A percentile compares a stretch with the other conserved stretches of the same genome.
Evolutionary conservation across 257 asterid genomes (phyloP).

Genomic region (Penstemon eatonii): DNA sequence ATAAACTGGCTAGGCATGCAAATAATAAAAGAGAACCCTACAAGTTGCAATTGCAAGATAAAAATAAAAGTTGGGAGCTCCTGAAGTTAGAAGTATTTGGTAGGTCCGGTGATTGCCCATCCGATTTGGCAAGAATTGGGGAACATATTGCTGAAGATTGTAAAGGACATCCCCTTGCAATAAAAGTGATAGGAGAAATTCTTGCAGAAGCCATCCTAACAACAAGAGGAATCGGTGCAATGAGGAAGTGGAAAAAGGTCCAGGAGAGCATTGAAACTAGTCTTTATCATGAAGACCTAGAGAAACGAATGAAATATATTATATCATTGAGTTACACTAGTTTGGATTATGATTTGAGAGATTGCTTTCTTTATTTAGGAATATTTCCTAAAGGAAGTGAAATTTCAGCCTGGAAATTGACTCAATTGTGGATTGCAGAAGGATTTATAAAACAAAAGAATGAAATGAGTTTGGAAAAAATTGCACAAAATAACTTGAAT

Average conservation of each 20-base stretch:
- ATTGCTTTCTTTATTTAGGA: slow-evolving; percentile 1
- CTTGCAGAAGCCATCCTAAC: not conserved
- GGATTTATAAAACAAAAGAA: slow-evolving; percentile 4
- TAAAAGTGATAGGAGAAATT: not conserved
- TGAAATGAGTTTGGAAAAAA: slow-evolving; percentile 6
- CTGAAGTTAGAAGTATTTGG: not conserved
- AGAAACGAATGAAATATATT: not conserved
- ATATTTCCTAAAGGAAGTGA: slow-evolving; percentile 6
- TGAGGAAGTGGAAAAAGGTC: not conserved
- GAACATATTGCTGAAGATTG: not conserved
- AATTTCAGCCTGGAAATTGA: not conserved
- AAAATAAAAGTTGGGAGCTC: not conserved
- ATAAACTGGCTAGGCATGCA: not conserved
- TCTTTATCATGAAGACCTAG: too few species aligned
- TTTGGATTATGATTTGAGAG: not conserved
- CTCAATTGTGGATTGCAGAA: slow-evolving; percentile 14
- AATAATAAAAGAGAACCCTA: not conserved
- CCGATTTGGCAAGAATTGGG: not conserved
- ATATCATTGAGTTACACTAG: not conserved
- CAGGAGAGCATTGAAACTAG: not conserved
- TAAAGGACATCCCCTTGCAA: not conserved
- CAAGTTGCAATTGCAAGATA: not conserved
- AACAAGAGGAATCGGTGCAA: not conserved
- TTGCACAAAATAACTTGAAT: not conserved
- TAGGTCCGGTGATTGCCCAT: not conserved